phyloP scores from a whole-genome alignment of 352 stramenopile species.

The Globisporangium acanthophoron region DNA sequence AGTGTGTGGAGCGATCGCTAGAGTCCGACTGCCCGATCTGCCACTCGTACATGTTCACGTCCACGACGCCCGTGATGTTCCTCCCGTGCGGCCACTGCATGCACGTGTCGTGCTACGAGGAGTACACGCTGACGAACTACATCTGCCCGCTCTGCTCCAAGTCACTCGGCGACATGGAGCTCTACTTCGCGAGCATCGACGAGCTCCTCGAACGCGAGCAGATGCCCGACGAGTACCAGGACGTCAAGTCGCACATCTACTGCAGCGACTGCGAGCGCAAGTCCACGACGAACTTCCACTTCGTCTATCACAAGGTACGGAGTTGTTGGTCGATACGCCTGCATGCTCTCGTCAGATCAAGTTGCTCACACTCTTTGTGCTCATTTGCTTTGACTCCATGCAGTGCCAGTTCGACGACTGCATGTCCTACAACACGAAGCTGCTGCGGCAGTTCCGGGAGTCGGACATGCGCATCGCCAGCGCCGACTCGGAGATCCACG shows the following conservation, averaged over 20 bases:
- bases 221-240: slow-evolving; percentile 72
- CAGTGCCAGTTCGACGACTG: slow-evolving; percentile 76
- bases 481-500: slow-evolving; percentile 25
- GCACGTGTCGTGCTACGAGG: slow-evolving; percentile 94
- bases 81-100: slow-evolving; percentile 95
- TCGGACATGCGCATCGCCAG: slow-evolving; percentile 28
- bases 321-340: too few relatives aligned
- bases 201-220: slow-evolving; percentile 75
- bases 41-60: slow-evolving; percentile 94
- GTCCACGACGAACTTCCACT: slow-evolving; percentile 80
- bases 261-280: slow-evolving; percentile 86
- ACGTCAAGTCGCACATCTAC: slow-evolving; percentile 73
- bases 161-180: slow-evolving; percentile 92
- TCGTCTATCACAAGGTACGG: slow-evolving; percentile 82
- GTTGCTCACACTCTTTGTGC: background rate
- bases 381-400: background rate
- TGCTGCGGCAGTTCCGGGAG: slow-evolving; percentile 73
- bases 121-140: slow-evolving; percentile 93
- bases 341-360: too few relatives aligned
- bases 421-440: slow-evolving; percentile 82
- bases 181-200: slow-evolving; percentile 85
- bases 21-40: slow-evolving; percentile 96
- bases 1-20: slow-evolving; percentile 93
- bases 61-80: slow-evolving; percentile 92
- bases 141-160: slow-evolving; percentile 95